phyloP scores from a whole-genome alignment of 257 asterid genomes.

The Ophiorrhiza pumila region DNA sequence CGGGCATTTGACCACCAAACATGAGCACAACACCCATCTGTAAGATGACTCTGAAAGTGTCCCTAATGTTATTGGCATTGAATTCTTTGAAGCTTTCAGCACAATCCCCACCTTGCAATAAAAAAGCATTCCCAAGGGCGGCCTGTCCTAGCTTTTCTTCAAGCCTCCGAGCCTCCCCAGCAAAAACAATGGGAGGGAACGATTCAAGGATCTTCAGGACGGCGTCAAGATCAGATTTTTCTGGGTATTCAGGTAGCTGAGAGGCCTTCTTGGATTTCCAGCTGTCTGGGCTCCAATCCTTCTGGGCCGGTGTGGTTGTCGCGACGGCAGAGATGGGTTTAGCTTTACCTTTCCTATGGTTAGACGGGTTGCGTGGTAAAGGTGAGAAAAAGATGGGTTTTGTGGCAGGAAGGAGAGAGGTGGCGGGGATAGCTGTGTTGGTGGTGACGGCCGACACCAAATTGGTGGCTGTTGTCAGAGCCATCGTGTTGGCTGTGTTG shows the following conservation, averaged over 20 bases:
- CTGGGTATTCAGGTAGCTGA: conserved; percentile 70
- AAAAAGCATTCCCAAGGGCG: conserved; percentile 66
- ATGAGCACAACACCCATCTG: conserved; percentile 88
- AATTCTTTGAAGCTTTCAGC: conserved; percentile 87
- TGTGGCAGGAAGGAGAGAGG: conserved; percentile 15
- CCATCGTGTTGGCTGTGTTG: conserved; percentile 20
- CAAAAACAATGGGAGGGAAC: conserved; percentile 75
- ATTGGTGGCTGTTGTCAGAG: conserved; percentile 24
- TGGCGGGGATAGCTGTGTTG: conserved; percentile 29
- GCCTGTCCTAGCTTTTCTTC: conserved; percentile 73
- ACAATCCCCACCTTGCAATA: conserved; percentile 83
- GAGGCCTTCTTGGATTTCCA: conserved; percentile 64
- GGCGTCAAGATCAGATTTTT: conserved; percentile 38
- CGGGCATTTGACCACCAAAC: conserved; percentile 88
- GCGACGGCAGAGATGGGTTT: conserved; percentile 47
- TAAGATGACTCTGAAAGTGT: conserved; percentile 70
- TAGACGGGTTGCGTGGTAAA: conserved; percentile 16
- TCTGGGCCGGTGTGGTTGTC: conserved; percentile 24
- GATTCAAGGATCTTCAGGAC: conserved; percentile 62
- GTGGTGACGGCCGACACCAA: conserved; percentile 1
- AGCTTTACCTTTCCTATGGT: conserved; percentile 26
- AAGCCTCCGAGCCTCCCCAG: conserved; percentile 77
- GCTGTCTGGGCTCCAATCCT: conserved; percentile 58
- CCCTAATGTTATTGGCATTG: conserved; percentile 75
- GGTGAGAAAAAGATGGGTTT: conserved; percentile 26